Base-by-base conservation (phyloP, 176 grass and related monocot species). In the Rhynchospora tenuis region DNA sequence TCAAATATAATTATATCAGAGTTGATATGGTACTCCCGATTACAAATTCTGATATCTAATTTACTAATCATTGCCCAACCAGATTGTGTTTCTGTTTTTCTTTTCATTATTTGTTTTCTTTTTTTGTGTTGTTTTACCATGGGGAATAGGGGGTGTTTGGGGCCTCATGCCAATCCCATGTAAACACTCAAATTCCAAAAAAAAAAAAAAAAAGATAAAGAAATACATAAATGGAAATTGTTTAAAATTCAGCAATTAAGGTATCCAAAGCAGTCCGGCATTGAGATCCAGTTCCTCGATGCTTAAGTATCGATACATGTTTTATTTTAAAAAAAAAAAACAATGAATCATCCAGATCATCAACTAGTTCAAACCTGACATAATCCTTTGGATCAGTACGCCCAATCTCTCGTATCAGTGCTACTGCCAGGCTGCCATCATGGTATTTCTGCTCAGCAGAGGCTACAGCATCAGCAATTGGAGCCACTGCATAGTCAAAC, bases 381-480 rank as follows among this genome's bases (percentile, higher is more conserved):
- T 95, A 98, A 38, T 93, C 95, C 80, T 95, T 98, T 3, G 95
- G 92, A 50, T 95, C 95, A 64, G 89, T 79, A n/a, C 89, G 87
- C 27, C 95, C 89, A 65, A 98, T 90, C 89, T 98, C 95, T 68
- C 95, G 92, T 28, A 98, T 84, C 64, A 98, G 69, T n/a, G 92
- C 85, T 68, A 90, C 73, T 63, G 89, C 92, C 26, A 98, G 79
- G 89, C 95, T 95, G 74, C 92, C 95, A 76, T 98, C 91, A 72
- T 87, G 72, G 84, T 89, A 95, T 59, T 85, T 95, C 81, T 90
- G 91, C 86, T 98, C 92, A 42, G 90, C 92, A 64, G 84, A 80
- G 81, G 89, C 87, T 87, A 87, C 88, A 73, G 93, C 85, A 64
- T 95, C 95, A n/a, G 87, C 89, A 84, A 98, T 90, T 80, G 88